A percentile compares a stretch with the other conserved stretches of the same genome.
Conservation (phyloP, 768 basidiomycete species). For the Exidia glandulosa region DNA sequence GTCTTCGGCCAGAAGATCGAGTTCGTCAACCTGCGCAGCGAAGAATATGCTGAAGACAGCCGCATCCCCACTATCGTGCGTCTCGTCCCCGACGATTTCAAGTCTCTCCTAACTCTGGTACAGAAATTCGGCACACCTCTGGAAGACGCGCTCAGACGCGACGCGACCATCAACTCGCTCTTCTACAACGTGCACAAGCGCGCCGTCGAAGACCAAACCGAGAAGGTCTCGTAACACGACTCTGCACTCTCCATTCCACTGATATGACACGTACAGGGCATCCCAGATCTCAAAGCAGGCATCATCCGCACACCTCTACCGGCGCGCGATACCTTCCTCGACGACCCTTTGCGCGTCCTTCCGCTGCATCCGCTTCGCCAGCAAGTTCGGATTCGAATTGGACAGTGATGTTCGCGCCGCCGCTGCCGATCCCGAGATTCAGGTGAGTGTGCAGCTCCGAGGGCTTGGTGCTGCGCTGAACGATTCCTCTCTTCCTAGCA, state of each 20-base stretch:
- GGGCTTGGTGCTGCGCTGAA: too few relatives aligned
- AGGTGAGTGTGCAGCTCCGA: slow-evolving; percentile 43
- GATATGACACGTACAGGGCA: slow-evolving; percentile 42
- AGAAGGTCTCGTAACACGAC: slow-evolving; percentile 36
- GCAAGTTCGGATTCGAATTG: slow-evolving; percentile 75
- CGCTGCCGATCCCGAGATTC: slow-evolving; percentile 48
- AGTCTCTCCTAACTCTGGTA: too few relatives aligned
- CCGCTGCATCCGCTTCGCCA: slow-evolving; percentile 83
- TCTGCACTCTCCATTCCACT: slow-evolving; percentile 1
- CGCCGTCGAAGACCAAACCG: slow-evolving; percentile 77
- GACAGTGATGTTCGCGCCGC: slow-evolving; percentile 56
- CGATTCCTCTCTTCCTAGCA: slow-evolving; percentile 26
- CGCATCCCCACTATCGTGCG: slow-evolving; percentile 67
- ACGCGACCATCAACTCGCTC: slow-evolving; percentile 89
- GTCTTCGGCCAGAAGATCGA: slow-evolving; percentile 78
- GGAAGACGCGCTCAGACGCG: slow-evolving; percentile 82
- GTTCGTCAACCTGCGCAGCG: slow-evolving; percentile 86
- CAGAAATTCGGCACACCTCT: slow-evolving; percentile 87
- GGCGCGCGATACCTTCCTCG: slow-evolving; percentile 78
- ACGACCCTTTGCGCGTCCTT: slow-evolving; percentile 90
- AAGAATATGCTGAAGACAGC: slow-evolving; percentile 79
- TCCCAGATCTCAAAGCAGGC: slow-evolving; percentile 67
- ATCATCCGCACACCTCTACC: slow-evolving; percentile 82
- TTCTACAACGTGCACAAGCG: slow-evolving; percentile 93
- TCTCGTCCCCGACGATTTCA: too few relatives aligned